These are phyloP conservation scores for Colletotrichum higginsianum DNA, from an alignment of 2,329 filamentous ascomycete species.

Conservation along the genomic window DNA sequence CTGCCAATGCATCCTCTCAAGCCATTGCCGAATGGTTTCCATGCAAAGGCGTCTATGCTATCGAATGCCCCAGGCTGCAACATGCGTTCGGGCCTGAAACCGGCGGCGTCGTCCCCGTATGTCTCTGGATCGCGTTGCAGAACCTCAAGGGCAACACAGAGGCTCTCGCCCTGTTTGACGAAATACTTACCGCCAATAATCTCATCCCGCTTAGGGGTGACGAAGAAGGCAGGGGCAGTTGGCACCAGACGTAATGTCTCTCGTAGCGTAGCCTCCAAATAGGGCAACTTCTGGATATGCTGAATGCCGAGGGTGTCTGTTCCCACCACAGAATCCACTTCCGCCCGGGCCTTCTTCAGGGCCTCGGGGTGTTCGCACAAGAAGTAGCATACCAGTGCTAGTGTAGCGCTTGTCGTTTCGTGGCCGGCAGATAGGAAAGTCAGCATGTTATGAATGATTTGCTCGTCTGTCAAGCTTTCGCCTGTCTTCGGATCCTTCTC, in stretches of 20 bases:
- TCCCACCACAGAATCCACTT: constrained; percentile 77
- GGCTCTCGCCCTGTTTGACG: constrained; percentile 67
- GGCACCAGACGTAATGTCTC: constrained; percentile 76
- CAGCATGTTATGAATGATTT: constrained; percentile 79
- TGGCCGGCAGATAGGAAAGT: constrained; percentile 81
- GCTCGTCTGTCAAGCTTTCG: constrained; percentile 72
- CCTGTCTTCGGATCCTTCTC: constrained; percentile 78
- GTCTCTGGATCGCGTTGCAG: constrained; percentile 75
- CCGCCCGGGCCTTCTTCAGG: constrained; percentile 73
- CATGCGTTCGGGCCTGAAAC: constrained; percentile 82
- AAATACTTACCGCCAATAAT: constrained; percentile 74
- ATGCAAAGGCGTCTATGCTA: constrained; percentile 63
- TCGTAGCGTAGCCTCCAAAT: constrained; percentile 75
- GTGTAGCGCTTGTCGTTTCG: constrained; percentile 77
- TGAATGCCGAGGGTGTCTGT: constrained; percentile 69
- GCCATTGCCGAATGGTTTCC: constrained; percentile 83
- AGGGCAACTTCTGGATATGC: constrained; percentile 75
- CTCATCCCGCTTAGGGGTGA: constrained; percentile 67
- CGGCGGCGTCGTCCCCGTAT: constrained; percentile 75
- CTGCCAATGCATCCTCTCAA: constrained; percentile 80
- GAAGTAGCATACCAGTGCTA: constrained; percentile 76
- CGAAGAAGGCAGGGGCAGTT: constrained; percentile 70
- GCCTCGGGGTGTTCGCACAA: constrained; percentile 74
- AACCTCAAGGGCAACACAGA: constrained; percentile 62
- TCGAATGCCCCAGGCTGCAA: constrained; percentile 75